Evolutionary conservation across 805 yeast genomes (phyloP).

Genomic region (Kuraishia borneana): DNA sequence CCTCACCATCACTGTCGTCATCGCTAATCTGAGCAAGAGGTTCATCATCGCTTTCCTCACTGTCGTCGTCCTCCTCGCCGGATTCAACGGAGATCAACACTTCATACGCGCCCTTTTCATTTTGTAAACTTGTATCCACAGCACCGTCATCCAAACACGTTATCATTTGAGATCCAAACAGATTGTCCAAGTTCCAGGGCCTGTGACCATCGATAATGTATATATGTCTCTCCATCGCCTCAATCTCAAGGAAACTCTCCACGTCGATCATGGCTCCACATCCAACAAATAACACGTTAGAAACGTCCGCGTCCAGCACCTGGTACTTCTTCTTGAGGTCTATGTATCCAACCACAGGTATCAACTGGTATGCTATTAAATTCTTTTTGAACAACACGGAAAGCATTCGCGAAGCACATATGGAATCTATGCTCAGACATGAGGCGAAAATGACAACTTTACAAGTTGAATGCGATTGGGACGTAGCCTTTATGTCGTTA

Average conservation of each 20-base stretch:
- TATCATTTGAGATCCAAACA: conserved; percentile 73
- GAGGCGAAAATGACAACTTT: conserved; percentile 81
- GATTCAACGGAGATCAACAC: conserved; percentile 29
- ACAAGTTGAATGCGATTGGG: conserved; percentile 87
- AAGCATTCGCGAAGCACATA: conserved; percentile 78
- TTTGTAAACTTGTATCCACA: conserved; percentile 43
- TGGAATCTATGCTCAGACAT: conserved; percentile 82
- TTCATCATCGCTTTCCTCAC: conserved; percentile 24
- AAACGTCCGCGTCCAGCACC: conserved; percentile 61
- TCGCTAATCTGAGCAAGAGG: conserved; percentile 18
- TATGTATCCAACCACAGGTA: conserved; percentile 87
- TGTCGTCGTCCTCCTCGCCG: conserved; percentile 23
- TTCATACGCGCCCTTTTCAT: conserved; percentile 54
- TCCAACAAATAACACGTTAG: conserved; percentile 72
- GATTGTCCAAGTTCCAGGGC: conserved; percentile 93
- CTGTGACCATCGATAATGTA: conserved; percentile 87
- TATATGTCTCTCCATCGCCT: conserved; percentile 46
- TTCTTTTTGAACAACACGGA: conserved; percentile 64
- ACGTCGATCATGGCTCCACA: conserved; percentile 91
- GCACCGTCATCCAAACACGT: conserved; percentile 83
- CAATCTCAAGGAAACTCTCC: conserved; percentile 59
- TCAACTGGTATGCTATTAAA: conserved; percentile 74
- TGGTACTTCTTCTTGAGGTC: conserved; percentile 58
- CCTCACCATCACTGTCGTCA: conserved; percentile 17
- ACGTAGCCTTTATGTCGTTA: conserved; percentile 53